A percentile compares a stretch with the other conserved stretches of the same genome.
These are phyloP conservation scores for Kurtzmaniella cleridarum DNA, from an alignment of 805 yeast species.

Conservation along the genomic window DNA sequence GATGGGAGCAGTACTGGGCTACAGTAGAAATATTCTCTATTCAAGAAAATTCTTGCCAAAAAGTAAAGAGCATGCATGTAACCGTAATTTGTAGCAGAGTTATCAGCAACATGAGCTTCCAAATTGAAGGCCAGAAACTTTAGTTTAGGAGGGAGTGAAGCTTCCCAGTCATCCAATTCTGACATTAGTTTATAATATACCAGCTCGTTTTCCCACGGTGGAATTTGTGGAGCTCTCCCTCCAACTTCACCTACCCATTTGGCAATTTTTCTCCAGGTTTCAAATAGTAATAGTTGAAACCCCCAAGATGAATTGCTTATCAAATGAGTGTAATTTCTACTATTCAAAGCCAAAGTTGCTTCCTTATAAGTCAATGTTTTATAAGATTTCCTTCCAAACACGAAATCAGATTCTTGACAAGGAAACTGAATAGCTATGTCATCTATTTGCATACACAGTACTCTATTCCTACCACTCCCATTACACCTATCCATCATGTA, in stretches of 20 bases:
- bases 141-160: conserved; percentile 19
- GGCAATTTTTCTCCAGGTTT: conserved; percentile 32
- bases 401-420: conserved; percentile 24
- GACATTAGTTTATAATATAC: conserved; percentile 18
- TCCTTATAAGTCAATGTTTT: conserved; percentile 5
- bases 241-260: conserved; percentile 36
- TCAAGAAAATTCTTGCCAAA: conserved; percentile 28
- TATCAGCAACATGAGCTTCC: conserved; percentile 21
- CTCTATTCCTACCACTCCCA: conserved; percentile 28
- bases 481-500: conserved; percentile 40
- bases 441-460: conserved; percentile 26
- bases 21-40: conserved; percentile 31
- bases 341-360: conserved; percentile 9
- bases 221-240: conserved; percentile 18
- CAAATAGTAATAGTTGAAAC: conserved; percentile 26
- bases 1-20: conserved; percentile 22
- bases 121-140: conserved; percentile 18
- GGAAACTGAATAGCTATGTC: conserved; percentile 29
- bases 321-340: conserved; percentile 5
- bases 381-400: conserved; percentile 13
- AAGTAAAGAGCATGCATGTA: conserved; percentile 28
- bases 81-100: conserved; percentile 27
- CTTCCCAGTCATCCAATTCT: conserved; percentile 17
- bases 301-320: conserved; percentile 17
- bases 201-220: conserved; percentile 25